Conservation (phyloP, 495 filamentous ascomycete species). For the Hypoxylon subgilvum region DNA sequence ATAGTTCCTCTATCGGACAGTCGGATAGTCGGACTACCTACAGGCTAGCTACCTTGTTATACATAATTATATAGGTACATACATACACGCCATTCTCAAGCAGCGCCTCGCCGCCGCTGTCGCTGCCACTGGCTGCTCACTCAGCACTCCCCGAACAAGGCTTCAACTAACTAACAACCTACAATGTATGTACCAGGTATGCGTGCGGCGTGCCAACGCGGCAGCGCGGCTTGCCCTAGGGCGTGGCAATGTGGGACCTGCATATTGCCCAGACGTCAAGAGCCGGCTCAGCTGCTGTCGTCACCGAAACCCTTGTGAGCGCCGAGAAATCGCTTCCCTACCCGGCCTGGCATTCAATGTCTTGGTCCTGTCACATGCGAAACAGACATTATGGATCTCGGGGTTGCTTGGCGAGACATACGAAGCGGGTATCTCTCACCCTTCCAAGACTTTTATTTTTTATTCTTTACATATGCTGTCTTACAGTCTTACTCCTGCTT, state of each 20-base stretch:
- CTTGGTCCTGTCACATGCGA: constrained; percentile 27
- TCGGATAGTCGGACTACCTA: too few species aligned
- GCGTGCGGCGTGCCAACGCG: background rate
- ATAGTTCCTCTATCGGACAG: constrained; percentile 22
- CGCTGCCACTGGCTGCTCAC: background rate
- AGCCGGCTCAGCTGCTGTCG: constrained; percentile 17
- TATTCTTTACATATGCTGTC: background rate
- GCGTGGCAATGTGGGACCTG: constrained; percentile 18
- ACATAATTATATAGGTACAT: too few species aligned
- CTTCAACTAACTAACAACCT: too few species aligned
- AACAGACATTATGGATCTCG: constrained; percentile 33
- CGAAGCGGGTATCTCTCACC: constrained; percentile 30
- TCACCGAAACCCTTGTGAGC: constrained; percentile 21
- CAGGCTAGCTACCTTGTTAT: background rate
- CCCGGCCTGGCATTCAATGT: background rate
- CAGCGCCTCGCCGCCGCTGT: background rate
- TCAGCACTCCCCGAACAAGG: too few species aligned
- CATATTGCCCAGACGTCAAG: constrained; percentile 5
- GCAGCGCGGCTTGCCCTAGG: too few species aligned
- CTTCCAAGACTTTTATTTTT: constrained; percentile 7
- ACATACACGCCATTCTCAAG: too few species aligned
- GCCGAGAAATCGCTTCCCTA: background rate
- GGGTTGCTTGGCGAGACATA: constrained; percentile 17
- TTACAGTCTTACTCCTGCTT: background rate
- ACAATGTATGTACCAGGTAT: too few species aligned